phyloP scores from a whole-genome alignment of 305 asterid species.

The Fraxinus nigra region DNA sequence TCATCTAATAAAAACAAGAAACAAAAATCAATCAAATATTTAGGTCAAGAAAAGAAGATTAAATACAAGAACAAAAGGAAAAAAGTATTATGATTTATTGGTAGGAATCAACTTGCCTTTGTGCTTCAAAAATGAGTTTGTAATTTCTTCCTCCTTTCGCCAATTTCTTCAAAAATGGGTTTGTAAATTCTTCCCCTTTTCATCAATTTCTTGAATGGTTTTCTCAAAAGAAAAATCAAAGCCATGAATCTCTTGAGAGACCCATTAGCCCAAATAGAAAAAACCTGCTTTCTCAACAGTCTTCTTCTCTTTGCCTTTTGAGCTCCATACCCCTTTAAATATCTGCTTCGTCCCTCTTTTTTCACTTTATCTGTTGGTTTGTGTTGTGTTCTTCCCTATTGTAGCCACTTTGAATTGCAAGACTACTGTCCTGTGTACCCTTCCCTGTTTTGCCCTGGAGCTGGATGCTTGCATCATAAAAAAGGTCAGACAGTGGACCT shows the following conservation, averaged over 20 bases:
- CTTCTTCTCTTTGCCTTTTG: constrained; percentile 22
- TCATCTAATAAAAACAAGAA: constrained; percentile 26
- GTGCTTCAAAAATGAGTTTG: background rate
- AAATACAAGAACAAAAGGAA: background rate
- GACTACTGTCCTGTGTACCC: constrained; percentile 30
- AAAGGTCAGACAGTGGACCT: constrained; percentile 42
- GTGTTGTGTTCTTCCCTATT: background rate
- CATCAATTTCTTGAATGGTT: constrained; percentile 6
- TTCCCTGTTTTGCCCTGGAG: constrained; percentile 39
- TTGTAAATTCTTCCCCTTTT: background rate
- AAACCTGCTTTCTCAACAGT: constrained; percentile 21
- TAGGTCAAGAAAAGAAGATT: background rate
- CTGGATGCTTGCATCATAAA: constrained; percentile 38
- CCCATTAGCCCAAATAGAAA: constrained; percentile 19
- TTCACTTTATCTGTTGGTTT: background rate
- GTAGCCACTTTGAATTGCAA: constrained; percentile 11
- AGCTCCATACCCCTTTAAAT: constrained; percentile 19
- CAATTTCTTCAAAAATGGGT: constrained; percentile 3
- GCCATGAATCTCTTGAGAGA: constrained; percentile 21
- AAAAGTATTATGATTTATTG: background rate
- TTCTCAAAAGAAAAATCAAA: constrained; percentile 11
- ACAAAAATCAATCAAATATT: background rate
- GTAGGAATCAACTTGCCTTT: constrained; percentile 19
- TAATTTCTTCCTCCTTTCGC: background rate
- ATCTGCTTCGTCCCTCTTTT: background rate